Percentiles rank a stretch among this genome's conserved stretches.
Conservation (phyloP, 768 basidiomycete genomes). For the Pleurotus eryngii region DNA sequence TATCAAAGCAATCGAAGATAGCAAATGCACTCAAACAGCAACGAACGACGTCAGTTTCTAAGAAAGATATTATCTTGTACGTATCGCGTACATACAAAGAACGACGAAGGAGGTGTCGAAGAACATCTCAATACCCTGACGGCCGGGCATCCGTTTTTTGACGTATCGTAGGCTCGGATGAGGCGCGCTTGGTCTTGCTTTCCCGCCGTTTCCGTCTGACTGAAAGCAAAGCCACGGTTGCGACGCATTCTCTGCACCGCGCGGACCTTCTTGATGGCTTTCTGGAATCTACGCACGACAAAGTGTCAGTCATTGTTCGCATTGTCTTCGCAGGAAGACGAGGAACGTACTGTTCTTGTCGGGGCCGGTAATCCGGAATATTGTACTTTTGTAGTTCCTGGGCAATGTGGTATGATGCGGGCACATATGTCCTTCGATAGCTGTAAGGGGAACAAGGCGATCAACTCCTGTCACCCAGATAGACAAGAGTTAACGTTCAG, state of each 20-base stretch:
- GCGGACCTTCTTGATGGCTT: constrained; percentile 99
- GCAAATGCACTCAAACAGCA: too few species aligned
- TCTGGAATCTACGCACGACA: constrained; percentile 71
- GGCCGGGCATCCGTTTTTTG: constrained; percentile 67
- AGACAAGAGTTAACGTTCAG: constrained; percentile 3
- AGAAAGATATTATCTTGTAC: too few species aligned
- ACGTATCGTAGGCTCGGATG: constrained; percentile 86
- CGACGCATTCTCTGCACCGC: constrained; percentile 96
- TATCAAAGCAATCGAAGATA: too few species aligned
- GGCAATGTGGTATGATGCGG: constrained; percentile 94
- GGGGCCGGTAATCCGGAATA: constrained; percentile 91
- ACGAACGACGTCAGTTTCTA: too few species aligned
- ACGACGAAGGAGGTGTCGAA: too few species aligned
- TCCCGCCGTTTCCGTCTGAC: constrained; percentile 85
- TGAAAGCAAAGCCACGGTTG: constrained; percentile 97
- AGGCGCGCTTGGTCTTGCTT: constrained; percentile 85
- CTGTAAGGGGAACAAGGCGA: constrained; percentile 34
- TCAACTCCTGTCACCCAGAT: constrained; percentile 10
- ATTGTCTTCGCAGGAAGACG: too few species aligned
- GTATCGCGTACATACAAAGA: too few species aligned
- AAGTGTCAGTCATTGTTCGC: constrained; percentile 5
- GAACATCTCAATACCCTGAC: constrained; percentile 62
- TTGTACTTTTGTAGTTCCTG: constrained; percentile 99
- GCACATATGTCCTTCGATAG: constrained; percentile 87
- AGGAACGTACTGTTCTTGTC: constrained; percentile 87